Conservation (phyloP, 176 grass and related monocot genomes). For the Bromus sterilis region DNA sequence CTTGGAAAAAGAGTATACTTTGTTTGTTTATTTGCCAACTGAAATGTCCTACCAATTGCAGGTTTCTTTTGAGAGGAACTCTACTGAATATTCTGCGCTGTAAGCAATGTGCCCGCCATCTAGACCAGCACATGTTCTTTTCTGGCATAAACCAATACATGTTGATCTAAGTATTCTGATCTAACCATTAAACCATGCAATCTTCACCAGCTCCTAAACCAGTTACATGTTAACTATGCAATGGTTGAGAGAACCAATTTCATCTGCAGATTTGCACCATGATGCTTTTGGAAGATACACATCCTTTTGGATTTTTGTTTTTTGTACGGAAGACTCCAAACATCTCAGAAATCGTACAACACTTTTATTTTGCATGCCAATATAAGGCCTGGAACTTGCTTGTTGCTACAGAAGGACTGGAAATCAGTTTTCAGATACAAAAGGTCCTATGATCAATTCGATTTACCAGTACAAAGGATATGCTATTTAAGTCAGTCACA, state of each 20-base stretch:
- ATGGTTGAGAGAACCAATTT: background rate
- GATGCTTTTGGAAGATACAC: background rate
- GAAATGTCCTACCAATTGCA: slow-evolving; percentile 8
- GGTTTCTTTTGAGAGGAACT: slow-evolving; percentile 20
- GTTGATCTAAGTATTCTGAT: background rate
- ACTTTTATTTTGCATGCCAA: background rate
- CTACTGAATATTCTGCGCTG: background rate
- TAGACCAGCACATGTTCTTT: background rate
- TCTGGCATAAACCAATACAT: background rate
- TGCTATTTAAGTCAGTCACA: background rate
- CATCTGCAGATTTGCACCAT: background rate
- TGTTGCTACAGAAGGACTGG: no score
- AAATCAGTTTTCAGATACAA: background rate
- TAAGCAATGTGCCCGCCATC: background rate
- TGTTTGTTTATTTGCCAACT: background rate
- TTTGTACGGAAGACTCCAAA: background rate
- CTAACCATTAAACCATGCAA: background rate
- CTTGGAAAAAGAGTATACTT: background rate
- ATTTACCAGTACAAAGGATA: background rate
- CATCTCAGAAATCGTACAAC: background rate
- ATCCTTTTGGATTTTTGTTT: background rate
- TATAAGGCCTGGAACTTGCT: background rate
- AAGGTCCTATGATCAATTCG: background rate
- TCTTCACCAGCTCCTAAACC: background rate
- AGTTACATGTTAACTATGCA: background rate